Percentiles rank a stretch among this genome's conserved stretches.
These are phyloP conservation scores for Malus hybrid DNA, from an alignment of 331 rosid species.

Conservation along the genomic window DNA sequence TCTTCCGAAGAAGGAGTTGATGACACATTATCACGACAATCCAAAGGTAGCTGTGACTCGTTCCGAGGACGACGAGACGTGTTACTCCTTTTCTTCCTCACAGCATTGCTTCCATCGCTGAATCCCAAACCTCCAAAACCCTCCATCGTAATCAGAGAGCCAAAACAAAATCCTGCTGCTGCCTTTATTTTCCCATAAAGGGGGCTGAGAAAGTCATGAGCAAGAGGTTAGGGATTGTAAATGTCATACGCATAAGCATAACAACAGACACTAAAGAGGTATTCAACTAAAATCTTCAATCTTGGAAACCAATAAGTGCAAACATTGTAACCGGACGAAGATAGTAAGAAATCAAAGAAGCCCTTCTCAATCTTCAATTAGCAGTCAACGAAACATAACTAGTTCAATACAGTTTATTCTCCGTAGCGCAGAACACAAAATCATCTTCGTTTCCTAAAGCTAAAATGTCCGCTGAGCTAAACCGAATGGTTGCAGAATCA, in stretches of 20 bases:
- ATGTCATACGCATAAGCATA: not conserved
- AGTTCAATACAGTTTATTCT: no score
- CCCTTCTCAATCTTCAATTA: no score
- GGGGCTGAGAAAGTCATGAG: not conserved
- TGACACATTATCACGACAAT: slow-evolving; percentile 20
- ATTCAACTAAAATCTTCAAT: not conserved
- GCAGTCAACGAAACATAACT: no score
- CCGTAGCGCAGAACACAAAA: no score
- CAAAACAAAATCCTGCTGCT: slow-evolving; percentile 3
- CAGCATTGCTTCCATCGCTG: slow-evolving; percentile 19
- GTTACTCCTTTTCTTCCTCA: slow-evolving; percentile 34
- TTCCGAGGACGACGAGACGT: slow-evolving; percentile 34
- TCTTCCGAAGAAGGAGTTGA: slow-evolving; percentile 31
- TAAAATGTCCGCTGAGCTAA: not conserved
- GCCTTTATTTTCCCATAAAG: not conserved
- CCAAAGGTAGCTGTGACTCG: slow-evolving; percentile 21
- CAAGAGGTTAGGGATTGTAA: not conserved
- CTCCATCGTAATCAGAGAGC: slow-evolving; percentile 15
- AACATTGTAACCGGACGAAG: not conserved
- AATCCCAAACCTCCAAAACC: slow-evolving; percentile 27
- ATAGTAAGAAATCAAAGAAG: no score
- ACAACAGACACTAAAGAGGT: not conserved
- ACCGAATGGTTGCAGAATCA: not conserved
- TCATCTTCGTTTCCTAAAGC: no score
- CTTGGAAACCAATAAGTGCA: not conserved